phyloP scores from a whole-genome alignment of 768 basidiomycete genomes.

The Xerocomus spinulosus region DNA sequence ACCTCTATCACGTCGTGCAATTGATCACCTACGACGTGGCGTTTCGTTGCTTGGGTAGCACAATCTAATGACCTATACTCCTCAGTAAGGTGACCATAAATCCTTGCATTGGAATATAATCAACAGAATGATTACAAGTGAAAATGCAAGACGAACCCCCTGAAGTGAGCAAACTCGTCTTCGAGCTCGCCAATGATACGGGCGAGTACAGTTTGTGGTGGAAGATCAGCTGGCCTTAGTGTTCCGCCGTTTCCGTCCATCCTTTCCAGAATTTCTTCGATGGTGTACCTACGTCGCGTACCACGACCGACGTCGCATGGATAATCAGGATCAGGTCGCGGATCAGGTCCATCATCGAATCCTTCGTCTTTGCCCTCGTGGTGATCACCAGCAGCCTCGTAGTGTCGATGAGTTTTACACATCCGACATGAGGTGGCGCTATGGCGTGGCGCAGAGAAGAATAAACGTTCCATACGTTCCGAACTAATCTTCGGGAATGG shows the following conservation, averaged over 20 bases:
- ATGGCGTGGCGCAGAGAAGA: constrained; percentile 78
- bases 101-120: constrained; percentile 42
- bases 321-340: background rate
- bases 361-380: constrained; percentile 14
- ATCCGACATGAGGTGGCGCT: constrained; percentile 60
- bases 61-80: constrained; percentile 91
- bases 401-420: constrained; percentile 48
- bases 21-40: constrained; percentile 85
- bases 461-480: constrained; percentile 69
- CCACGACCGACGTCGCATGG: constrained; percentile 3
- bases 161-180: constrained; percentile 93
- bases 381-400: background rate
- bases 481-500: constrained; percentile 85
- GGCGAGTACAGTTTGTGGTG: constrained; percentile 83
- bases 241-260: constrained; percentile 24
- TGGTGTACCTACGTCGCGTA: constrained; percentile 5
- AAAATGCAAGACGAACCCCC: constrained; percentile 58
- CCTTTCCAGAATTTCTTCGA: constrained; percentile 26
- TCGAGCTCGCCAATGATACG: constrained; percentile 85
- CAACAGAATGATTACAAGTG: background rate
- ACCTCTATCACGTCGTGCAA: constrained; percentile 88
- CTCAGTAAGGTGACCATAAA: constrained; percentile 87
- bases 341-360: constrained; percentile 11
- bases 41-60: constrained; percentile 70
- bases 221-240: constrained; percentile 39